A percentile compares a stretch with the other conserved stretches of the same genome.
Conservation (phyloP, 108 stramenopile species). For the Nitzschia putrida region DNA sequence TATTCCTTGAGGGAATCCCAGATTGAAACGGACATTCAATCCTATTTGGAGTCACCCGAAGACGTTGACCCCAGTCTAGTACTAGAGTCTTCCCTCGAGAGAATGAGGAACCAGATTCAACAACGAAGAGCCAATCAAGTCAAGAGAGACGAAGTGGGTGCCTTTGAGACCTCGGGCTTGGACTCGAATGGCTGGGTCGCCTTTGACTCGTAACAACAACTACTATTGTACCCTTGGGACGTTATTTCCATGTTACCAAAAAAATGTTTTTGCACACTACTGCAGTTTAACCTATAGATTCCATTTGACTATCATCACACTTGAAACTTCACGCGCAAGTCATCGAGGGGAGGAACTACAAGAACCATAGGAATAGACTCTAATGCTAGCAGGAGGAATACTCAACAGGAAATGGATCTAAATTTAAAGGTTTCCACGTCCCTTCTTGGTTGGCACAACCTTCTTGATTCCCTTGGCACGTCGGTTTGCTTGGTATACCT, state of each 20-base stretch:
- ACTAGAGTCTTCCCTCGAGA: slow-evolving; percentile 3
- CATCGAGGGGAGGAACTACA: too few species aligned
- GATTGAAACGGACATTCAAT: slow-evolving; percentile 10
- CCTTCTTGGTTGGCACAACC: slow-evolving; percentile 82
- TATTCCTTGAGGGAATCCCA: background rate
- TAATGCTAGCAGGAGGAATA: too few species aligned
- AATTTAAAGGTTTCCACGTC: slow-evolving; percentile 62
- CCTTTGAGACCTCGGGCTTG: slow-evolving; percentile 2
- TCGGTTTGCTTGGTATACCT: slow-evolving; percentile 87
- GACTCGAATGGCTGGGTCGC: slow-evolving; percentile 12
- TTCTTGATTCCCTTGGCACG: slow-evolving; percentile 85
- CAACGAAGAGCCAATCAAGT: too few species aligned
- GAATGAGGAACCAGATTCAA: background rate
- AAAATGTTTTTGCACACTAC: too few species aligned
- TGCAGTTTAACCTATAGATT: too few species aligned
- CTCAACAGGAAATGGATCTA: background rate
- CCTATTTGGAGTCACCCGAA: slow-evolving; percentile 5
- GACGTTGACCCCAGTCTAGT: slow-evolving; percentile 6
- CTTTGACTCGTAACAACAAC: background rate
- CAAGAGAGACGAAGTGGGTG: background rate
- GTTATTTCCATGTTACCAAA: too few species aligned
- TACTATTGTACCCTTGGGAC: background rate
- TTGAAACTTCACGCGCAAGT: too few species aligned
- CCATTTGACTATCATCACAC: too few species aligned
- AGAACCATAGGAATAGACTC: too few species aligned